Conservation (phyloP, 164 flowering plant genomes). For the Tetracentron sinense region DNA sequence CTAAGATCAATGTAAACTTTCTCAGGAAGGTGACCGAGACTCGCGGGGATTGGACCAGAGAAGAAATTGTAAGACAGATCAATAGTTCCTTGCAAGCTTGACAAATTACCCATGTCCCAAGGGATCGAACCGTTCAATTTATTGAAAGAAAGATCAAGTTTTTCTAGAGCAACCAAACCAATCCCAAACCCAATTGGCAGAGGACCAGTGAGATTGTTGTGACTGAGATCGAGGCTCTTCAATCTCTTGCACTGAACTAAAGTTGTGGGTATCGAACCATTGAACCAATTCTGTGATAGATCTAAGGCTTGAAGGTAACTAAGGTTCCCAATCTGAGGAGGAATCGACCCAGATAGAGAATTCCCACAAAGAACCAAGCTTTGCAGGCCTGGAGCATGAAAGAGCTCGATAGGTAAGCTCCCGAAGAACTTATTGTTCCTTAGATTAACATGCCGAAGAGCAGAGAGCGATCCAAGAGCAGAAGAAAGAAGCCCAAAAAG, state of each 20-base stretch:
- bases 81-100: conserved; percentile 56
- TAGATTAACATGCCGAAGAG: conserved; percentile 55
- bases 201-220: conserved; percentile 53
- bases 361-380: conserved; percentile 67
- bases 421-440: conserved; percentile 53
- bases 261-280: conserved; percentile 47
- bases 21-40: conserved; percentile 64
- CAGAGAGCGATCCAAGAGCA: conserved; percentile 45
- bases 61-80: conserved; percentile 63
- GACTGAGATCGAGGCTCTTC: conserved; percentile 42
- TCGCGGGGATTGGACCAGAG: conserved; percentile 54
- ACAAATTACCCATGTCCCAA: conserved; percentile 49
- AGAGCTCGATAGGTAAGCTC: conserved; percentile 40
- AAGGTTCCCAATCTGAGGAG: conserved; percentile 44
- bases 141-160: conserved; percentile 55
- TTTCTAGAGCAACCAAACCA: conserved; percentile 42
- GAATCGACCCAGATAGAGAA: conserved; percentile 50
- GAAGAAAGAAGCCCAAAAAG: conserved; percentile 51
- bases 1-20: conserved; percentile 69
- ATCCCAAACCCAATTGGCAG: conserved; percentile 54
- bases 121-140: conserved; percentile 53
- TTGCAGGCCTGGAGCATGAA: conserved; percentile 49
- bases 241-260: conserved; percentile 49
- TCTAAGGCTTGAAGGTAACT: conserved; percentile 50
- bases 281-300: conserved; percentile 56